Evolutionary conservation across 169 alveolate species (phyloP).

Genomic region (Babesia caballi): DNA sequence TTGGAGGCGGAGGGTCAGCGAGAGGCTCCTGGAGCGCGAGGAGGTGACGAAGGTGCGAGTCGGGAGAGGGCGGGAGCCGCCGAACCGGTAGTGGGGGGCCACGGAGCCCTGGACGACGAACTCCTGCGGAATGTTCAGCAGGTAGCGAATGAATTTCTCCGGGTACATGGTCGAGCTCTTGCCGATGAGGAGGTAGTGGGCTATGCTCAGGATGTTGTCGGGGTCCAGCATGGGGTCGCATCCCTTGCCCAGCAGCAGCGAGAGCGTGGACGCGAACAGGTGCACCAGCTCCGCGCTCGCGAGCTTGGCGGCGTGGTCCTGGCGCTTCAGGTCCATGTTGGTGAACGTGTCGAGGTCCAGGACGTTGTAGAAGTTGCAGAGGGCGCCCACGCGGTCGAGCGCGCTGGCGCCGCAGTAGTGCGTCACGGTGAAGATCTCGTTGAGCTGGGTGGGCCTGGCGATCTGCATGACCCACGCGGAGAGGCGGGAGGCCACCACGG

Average conservation of each 20-base stretch:
- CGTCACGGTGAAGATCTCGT: slow-evolving; percentile 33
- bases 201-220: slow-evolving; percentile 10
- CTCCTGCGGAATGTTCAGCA: slow-evolving; percentile 1
- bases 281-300: slow-evolving; percentile 53
- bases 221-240: neutral
- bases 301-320: slow-evolving; percentile 54
- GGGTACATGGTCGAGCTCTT: neutral
- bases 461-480: slow-evolving; percentile 74
- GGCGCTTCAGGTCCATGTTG: slow-evolving; percentile 42
- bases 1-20: neutral
- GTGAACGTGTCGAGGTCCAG: slow-evolving; percentile 55
- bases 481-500: slow-evolving; percentile 80
- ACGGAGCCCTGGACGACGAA: neutral
- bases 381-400: slow-evolving; percentile 11
- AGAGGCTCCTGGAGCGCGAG: neutral
- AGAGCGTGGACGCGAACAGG: slow-evolving; percentile 32
- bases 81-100: neutral
- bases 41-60: neutral
- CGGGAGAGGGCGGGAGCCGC: neutral
- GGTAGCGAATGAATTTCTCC: neutral
- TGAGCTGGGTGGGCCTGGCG: slow-evolving; percentile 21
- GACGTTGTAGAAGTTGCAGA: slow-evolving; percentile 46
- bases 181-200: slow-evolving; percentile 18
- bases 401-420: slow-evolving; percentile 51
- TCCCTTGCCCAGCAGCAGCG: slow-evolving; percentile 14